Evolutionary conservation across 768 basidiomycete genomes (phyloP), one percentile per base, ranked within the genome.

Genomic region (Floccularia luteovirens): DNA sequence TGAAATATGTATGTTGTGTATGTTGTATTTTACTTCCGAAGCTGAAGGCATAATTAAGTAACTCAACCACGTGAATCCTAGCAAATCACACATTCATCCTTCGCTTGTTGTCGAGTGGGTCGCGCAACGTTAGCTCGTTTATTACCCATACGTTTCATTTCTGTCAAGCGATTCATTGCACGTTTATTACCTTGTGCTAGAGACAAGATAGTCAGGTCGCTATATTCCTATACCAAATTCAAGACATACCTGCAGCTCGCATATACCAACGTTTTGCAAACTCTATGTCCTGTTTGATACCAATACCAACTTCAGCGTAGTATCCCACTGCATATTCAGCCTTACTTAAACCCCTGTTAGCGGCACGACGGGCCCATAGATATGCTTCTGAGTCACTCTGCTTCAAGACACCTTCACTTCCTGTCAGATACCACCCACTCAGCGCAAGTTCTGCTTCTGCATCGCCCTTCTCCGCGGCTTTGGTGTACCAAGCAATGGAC

Each of bases 331-430:
- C 96, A 63, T 97, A 99, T 61, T 99, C 96, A 0, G 96, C 96
- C 60, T 96, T 97, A 56, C 85, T 85, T 51, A 96, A 56, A 4
- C 94, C 96, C 61, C 96, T 97, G 61, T 97, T 96, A 17, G 92
- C 96, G 13, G 93, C 92, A 39, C 90, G 77, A 23, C 93, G 72
- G 8, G 94, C 96, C 96, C 96, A 99, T 28, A 99, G 61, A 60
- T 96, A 99, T n/a, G 96, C 96, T 59, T 99, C 96, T 2, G 86
- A 87, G 59, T 99, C 96, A 52, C 89, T 92, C 68, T 98, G 96
- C 62, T 96, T 96, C 53, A 99, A 63, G 1, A 98, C 90, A 2
- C 89, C 89, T 53, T 98, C 94, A 55, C 82, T 90, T 2, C 90
- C 90, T 0, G 94, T 98, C 45, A 99, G 65, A 66, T 98, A 99